phyloP scores from a whole-genome alignment of 106 monocot species.

The Phalaenopsis equestris region DNA sequence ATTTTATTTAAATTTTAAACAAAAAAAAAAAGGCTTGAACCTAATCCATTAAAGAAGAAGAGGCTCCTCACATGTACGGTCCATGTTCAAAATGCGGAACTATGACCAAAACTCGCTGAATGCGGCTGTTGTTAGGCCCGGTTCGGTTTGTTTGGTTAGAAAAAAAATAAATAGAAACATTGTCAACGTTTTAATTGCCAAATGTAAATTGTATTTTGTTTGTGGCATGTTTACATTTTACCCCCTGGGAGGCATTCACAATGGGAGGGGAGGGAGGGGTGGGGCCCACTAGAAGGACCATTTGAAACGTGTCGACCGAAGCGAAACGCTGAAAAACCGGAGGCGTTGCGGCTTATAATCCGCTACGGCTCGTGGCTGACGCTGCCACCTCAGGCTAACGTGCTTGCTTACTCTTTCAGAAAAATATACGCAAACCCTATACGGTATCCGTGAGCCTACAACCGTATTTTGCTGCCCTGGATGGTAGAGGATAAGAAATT shows the following conservation, averaged over 20 bases:
- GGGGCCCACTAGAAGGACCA: background rate
- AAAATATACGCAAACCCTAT: background rate
- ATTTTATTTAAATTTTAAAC: too few species aligned
- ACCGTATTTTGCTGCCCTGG: background rate
- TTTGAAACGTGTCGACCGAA: background rate
- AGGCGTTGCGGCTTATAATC: conserved; percentile 4
- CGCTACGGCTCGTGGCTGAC: background rate
- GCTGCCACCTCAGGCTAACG: conserved; percentile 1
- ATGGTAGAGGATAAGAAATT: too few species aligned
- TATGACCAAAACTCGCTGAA: background rate
- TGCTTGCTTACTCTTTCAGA: background rate
- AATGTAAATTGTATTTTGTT: background rate
- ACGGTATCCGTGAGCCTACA: background rate
- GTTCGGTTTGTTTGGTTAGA: background rate
- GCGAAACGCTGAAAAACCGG: background rate
- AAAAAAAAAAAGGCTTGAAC: too few species aligned
- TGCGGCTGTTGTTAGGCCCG: background rate
- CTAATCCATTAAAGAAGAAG: too few species aligned
- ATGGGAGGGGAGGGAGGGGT: background rate
- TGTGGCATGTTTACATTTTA: background rate
- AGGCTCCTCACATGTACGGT: too few species aligned
- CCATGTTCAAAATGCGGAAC: too few species aligned
- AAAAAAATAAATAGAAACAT: background rate
- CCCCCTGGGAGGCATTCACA: background rate
- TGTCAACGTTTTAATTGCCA: background rate